These are phyloP conservation scores for Capsella bursapastoris DNA, from an alignment of 345 rosid genomes.

Conservation along the genomic window DNA sequence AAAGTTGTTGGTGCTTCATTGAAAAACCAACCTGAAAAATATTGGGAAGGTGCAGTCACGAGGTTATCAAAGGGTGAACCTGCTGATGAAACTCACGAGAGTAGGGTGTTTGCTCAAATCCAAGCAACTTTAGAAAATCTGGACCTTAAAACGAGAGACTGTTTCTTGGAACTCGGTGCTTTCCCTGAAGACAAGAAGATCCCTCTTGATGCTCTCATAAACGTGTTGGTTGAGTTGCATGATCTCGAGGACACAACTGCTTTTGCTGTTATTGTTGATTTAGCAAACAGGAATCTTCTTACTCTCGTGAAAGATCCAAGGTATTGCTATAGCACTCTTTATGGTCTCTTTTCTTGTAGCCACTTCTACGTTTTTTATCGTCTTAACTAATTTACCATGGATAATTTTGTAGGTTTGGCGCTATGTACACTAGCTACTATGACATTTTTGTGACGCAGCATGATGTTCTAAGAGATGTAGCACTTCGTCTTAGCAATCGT, in stretches of 20 bases:
- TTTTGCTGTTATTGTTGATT: constrained; percentile 72
- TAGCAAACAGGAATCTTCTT: constrained; percentile 78
- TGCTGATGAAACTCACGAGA: constrained; percentile 77
- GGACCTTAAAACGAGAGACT: constrained; percentile 60
- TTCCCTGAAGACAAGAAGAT: constrained; percentile 95
- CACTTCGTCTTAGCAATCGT: constrained; percentile 63
- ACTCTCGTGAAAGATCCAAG: constrained; percentile 78
- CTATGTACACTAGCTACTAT: constrained; percentile 64
- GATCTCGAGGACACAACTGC: constrained; percentile 71
- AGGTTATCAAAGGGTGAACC: constrained; percentile 74
- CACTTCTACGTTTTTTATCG: not conserved
- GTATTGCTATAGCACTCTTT: constrained; percentile 44
- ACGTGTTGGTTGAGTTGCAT: constrained; percentile 77
- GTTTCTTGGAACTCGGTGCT: constrained; percentile 86
- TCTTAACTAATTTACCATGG: not conserved
- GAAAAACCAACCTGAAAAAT: constrained; percentile 60
- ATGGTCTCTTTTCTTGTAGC: constrained; percentile 18
- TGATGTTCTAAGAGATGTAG: constrained; percentile 86
- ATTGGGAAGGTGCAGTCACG: constrained; percentile 68
- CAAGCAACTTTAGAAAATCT: constrained; percentile 63
- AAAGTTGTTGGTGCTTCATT: constrained; percentile 90
- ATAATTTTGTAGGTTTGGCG: constrained; percentile 63
- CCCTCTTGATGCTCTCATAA: constrained; percentile 82
- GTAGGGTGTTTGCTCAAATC: constrained; percentile 68
- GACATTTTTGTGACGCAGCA: constrained; percentile 80